These are phyloP conservation scores for Colletotrichum caudatum DNA, from an alignment of 2,329 filamentous ascomycete genomes.

Conservation along the genomic window DNA sequence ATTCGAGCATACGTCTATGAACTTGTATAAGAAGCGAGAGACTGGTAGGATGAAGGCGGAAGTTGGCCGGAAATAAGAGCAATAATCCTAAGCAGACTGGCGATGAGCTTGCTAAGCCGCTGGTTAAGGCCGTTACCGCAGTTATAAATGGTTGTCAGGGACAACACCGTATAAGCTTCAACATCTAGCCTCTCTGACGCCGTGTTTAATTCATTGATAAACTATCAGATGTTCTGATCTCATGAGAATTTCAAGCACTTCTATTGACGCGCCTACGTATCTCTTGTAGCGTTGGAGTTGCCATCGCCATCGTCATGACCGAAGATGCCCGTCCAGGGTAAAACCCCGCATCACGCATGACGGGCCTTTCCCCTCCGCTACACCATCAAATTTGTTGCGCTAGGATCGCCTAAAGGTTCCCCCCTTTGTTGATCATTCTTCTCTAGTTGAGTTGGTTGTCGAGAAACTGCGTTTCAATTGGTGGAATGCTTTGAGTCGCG, in stretches of 20 bases:
- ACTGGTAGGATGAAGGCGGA: background rate
- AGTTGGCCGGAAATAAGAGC: background rate
- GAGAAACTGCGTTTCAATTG: constrained; percentile 1
- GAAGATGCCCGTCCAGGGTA: background rate
- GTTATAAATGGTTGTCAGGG: background rate
- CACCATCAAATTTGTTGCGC: background rate
- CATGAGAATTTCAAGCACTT: background rate
- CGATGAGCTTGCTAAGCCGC: background rate
- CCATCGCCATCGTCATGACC: background rate
- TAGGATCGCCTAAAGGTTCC: background rate
- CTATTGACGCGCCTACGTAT: background rate
- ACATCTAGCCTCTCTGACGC: no score
- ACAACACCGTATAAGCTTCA: no score
- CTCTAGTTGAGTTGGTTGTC: background rate
- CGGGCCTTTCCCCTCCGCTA: background rate
- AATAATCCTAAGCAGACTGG: background rate
- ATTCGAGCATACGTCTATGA: no score
- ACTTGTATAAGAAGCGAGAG: background rate
- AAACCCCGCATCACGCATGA: constrained; percentile 1
- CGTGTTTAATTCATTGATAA: background rate
- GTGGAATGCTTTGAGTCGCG: constrained; percentile 3
- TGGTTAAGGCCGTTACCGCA: background rate
- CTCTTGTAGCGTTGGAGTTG: background rate
- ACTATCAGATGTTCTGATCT: background rate
- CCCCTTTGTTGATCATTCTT: no score